Conservation (phyloP, 345 rosid species). For the Iberis pinnata region DNA sequence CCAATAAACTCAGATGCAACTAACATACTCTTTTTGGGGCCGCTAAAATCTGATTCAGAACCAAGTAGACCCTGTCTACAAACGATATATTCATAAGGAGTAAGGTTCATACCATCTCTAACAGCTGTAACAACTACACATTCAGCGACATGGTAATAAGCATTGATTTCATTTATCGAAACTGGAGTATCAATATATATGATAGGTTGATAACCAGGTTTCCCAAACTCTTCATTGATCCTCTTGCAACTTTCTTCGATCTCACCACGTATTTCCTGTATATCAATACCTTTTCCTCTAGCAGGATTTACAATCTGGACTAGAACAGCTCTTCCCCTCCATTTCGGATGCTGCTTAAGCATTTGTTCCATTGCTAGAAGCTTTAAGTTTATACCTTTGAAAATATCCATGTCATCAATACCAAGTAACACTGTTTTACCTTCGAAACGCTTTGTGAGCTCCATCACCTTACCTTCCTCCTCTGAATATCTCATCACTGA, state of each 20-base stretch:
- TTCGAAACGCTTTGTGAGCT: constrained; percentile 30
- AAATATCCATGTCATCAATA: constrained; percentile 36
- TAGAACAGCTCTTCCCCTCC: constrained; percentile 37
- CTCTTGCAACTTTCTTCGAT: constrained; percentile 32
- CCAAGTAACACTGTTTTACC: constrained; percentile 36
- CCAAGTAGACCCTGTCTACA: constrained; percentile 36
- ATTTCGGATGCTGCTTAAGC: constrained; percentile 31
- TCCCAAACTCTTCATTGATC: constrained; percentile 32
- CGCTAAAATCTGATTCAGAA: constrained; percentile 32
- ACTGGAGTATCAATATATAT: constrained; percentile 29
- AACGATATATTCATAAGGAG: constrained; percentile 35
- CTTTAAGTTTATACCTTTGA: constrained; percentile 35
- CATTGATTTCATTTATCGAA: constrained; percentile 27
- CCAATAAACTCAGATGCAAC: constrained; percentile 38
- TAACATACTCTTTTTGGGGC: constrained; percentile 38
- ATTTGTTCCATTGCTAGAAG: constrained; percentile 38
- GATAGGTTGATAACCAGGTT: constrained; percentile 37
- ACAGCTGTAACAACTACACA: constrained; percentile 37
- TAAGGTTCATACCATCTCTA: constrained; percentile 40
- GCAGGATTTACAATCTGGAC: constrained; percentile 37
- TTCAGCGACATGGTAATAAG: constrained; percentile 35
- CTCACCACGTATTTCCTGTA: constrained; percentile 27
- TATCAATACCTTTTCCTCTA: constrained; percentile 32
- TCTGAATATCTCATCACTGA: constrained; percentile 35
- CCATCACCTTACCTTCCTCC: constrained; percentile 32